Base-by-base conservation (phyloP, 2,329 filamentous ascomycete species). In the Penicillium fuscoglaucum region DNA sequence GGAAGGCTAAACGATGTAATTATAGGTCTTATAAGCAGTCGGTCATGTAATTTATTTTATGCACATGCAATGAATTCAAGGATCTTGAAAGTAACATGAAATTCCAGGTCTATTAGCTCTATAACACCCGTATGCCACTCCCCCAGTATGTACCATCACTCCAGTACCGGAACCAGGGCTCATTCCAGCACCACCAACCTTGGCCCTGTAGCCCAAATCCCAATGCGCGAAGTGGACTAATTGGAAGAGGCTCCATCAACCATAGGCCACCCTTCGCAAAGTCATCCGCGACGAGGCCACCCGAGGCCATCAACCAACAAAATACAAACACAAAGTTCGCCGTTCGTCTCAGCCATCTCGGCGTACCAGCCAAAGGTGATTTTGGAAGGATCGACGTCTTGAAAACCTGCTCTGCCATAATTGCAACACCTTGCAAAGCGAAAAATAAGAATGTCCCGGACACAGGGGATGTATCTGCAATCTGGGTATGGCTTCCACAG, bases 241-340 rank as follows among this genome's bases (percentile, higher is more conserved):
- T 63, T 0, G 92, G 91, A n/a, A 96, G 76, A 0, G 91, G 91
- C 73, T 97, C 91, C 61, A 86, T 86, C 15, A 96, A 74, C 90
- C 90, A 96, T 0, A 96, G 68, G 0, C 90, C 91, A 0, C 86
- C 83, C 12, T 82, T 80, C 0, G 87, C 83, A 70, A 96, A 87
- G 68, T 97, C 93, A 69, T 96, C 86, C 12, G 86, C 79, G n/a
- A 96, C 80, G 37, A 87, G 72, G 41, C 80, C 80, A 0, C 83
- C 83, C 0, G 90, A 93, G 17, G 79, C 72, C 55, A 86, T 84
- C 59, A 96, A 76, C 90, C 91, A 97, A 0, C 72, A 66, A 6
- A 86, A 62, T 1, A 86, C 82, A 63, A 87, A 89, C 0, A 80
- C 24, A 0, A 90, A 72, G 65, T 95, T 96, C 0, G 78, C 82